Evolutionary conservation across 371 early-diverging fungal species (phyloP), one percentile per base, ranked within the genome.

Genomic region (Rhizopus delemar): DNA sequence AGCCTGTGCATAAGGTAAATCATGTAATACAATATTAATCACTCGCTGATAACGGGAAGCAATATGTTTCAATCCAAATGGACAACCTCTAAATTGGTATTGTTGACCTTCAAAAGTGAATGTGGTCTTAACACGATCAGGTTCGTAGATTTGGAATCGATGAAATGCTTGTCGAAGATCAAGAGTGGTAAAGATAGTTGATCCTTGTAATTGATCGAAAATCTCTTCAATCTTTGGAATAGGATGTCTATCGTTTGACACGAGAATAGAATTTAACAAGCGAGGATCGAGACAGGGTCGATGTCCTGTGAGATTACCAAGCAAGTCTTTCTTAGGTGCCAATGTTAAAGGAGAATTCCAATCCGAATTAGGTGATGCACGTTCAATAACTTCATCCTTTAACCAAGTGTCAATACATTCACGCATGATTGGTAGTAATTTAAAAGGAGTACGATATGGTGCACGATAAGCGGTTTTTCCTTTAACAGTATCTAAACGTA

Each of bases 41-140:
- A 49, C 34, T 35, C 57, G 4, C 9, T 64, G 59, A n/a, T 51
- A 33, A 29, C 13, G 13, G 2, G 46, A 36, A 32, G 49, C 5
- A 2, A 59, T 32, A 56, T 29, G 52, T 7, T 41, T 41, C 11
- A 64, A 33, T 13, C 65, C 59, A 41, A 64, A 59, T 1, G 38
- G 36, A 43, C 32, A 16, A 5, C 52, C 51, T 1, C 35, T 36
- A 31, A 41, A 41, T 45, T 12, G 15, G 48, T 57, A 57, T 32
- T 63, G 58, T 1, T 15, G 9, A 46, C 32, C 46, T 5, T 45
- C 22, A n/a, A 15, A 16, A 4, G 51, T 33, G 34, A 50, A 50
- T 29, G 51, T 12, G 5, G 51, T 50, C 32, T 50, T 50, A 31
- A 12, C 5, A 13, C 15, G 51, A 12, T 50, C 33, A 9, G 12